Conservation (phyloP, 1,139 yeast genomes). For the Candida tetrigidarum region DNA sequence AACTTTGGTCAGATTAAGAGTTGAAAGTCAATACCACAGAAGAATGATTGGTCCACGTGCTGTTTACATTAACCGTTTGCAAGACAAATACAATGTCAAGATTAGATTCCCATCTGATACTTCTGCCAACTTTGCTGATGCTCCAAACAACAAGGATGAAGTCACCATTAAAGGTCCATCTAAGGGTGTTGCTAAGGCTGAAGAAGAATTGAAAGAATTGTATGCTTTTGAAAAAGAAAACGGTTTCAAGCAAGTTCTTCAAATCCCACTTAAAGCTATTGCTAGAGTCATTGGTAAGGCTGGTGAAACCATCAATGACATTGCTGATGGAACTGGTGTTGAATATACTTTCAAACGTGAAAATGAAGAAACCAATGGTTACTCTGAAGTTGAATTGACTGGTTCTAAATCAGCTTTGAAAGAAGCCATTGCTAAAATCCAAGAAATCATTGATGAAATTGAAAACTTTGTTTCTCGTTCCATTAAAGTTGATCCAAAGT, state of each 20-base stretch:
- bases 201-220: slow-evolving; percentile 83
- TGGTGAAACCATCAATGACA: slow-evolving; percentile 84
- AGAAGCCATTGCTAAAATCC: slow-evolving; percentile 69
- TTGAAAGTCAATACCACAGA: slow-evolving; percentile 82
- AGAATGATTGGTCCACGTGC: slow-evolving; percentile 87
- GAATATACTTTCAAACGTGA: slow-evolving; percentile 67
- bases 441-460: slow-evolving; percentile 65
- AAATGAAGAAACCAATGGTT: slow-evolving; percentile 44
- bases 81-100: slow-evolving; percentile 84
- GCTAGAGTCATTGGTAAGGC: slow-evolving; percentile 88
- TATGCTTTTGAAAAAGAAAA: slow-evolving; percentile 88
- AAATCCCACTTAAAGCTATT: slow-evolving; percentile 73
- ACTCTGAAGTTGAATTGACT: slow-evolving; percentile 66
- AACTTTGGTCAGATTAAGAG: slow-evolving; percentile 59
- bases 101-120: slow-evolving; percentile 70
- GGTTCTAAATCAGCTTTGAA: slow-evolving; percentile 85
- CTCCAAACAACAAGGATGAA: slow-evolving; percentile 57
- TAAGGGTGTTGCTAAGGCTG: slow-evolving; percentile 82
- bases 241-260: slow-evolving; percentile 65
- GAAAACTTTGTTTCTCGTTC: slow-evolving; percentile 66
- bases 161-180: slow-evolving; percentile 91
- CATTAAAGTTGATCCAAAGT: slow-evolving; percentile 75
- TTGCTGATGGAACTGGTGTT: slow-evolving; percentile 80
- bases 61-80: slow-evolving; percentile 79
- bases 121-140: slow-evolving; percentile 33